Evolutionary conservation across 73 alveolate genomes (phyloP).

Genomic region (Paramecium sonneborni): DNA sequence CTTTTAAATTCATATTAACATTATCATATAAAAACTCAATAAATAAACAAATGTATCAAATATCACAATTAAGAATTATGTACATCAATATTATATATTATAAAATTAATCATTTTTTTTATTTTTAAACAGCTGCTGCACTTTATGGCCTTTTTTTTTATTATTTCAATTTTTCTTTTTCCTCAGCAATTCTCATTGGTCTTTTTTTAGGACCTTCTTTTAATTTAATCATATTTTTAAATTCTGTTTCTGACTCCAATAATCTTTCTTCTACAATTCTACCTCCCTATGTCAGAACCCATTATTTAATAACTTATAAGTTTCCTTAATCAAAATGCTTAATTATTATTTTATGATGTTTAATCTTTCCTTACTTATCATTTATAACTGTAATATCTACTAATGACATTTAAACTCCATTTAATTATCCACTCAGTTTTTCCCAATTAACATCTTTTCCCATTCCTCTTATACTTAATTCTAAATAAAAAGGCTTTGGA

Average conservation of each 20-base stretch:
- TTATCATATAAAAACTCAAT: background rate
- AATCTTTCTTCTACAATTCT: background rate
- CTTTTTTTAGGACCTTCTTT: conserved; percentile 36
- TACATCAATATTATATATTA: background rate
- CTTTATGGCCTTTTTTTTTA: conserved; percentile 35
- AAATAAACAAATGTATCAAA: background rate
- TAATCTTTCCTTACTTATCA: conserved; percentile 3
- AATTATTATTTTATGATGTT: conserved; percentile 3
- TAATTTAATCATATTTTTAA: conserved; percentile 3
- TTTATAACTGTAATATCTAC: background rate
- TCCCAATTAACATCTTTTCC: background rate
- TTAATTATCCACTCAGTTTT: background rate
- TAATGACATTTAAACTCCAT: background rate
- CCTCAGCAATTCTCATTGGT: conserved; percentile 11
- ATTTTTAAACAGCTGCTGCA: background rate
- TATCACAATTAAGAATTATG: too few species aligned
- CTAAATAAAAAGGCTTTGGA: background rate
- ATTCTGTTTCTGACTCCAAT: background rate
- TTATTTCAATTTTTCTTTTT: background rate
- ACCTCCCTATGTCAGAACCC: conserved; percentile 15
- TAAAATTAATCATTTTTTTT: background rate
- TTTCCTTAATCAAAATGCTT: background rate
- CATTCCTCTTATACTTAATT: background rate
- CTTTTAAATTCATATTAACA: background rate
- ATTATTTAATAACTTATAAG: background rate